Base-by-base conservation (phyloP, 2,329 filamentous ascomycete genomes). In the Cordyceps pruinosa region DNA sequence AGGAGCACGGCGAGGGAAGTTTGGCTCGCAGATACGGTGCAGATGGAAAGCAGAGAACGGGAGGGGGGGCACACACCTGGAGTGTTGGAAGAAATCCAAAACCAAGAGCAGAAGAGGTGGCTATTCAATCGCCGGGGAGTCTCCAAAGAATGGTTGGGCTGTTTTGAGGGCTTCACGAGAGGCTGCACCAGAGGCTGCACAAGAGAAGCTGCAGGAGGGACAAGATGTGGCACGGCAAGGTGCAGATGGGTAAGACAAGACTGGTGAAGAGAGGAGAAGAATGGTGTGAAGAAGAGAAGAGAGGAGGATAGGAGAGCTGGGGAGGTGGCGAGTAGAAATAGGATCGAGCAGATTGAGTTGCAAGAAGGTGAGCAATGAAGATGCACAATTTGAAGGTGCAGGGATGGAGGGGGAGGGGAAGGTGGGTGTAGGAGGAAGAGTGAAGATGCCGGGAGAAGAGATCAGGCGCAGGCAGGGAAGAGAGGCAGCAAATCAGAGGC, bases 121-220 rank as follows among this genome's bases (percentile, higher is more conserved):
- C 34, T 41, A 55, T 55, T 30, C 42, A 55, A 55, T 46, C 10
- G 41, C 51, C 41, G 15, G 51, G 21, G 32, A 55, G 17, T 12
- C 52, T 47, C 25, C 42, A 39, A 39, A 47, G 32, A 30, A 39
- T 55, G 52, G 37, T 54, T 47, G 52, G 32, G 52, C 45, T 54
- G 51, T 54, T 54, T 55, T 28, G 21, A 53, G n/a, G n/a, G n/a
- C n/a, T n/a, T n/a, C n/a, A n/a, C n/a, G n/a, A n/a, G n/a, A n/a
- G n/a, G n/a, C n/a, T n/a, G n/a, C n/a, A n/a, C n/a, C n/a, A n/a
- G n/a, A n/a, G n/a, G 52, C 28, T 47, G 42, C 52, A 47, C 32
- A 25, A 21, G 30, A 26, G 41, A 37, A 30, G 26, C 49, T 52
- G 49, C 49, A 42, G 49, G 51, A 26, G 13, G 30, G 5, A 42